Evolutionary conservation across 345 rosid species (phyloP).

Genomic region (Citrus australasica): DNA sequence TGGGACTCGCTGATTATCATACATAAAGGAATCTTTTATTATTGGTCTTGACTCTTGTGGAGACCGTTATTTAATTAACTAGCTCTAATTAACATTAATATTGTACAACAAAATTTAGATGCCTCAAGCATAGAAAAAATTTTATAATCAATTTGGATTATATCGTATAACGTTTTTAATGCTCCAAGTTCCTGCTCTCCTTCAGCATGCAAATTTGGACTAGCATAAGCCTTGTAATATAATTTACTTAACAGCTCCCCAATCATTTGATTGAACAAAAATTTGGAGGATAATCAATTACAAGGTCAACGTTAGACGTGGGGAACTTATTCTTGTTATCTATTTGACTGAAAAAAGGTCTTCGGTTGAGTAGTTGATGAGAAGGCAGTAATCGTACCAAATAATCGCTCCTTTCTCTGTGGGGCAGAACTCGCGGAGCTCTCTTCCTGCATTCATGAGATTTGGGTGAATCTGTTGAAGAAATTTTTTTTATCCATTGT

Average conservation of each 20-base stretch:
- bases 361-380: constrained; percentile 9
- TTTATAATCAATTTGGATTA: too few species aligned
- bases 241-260: not conserved
- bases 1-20: too few species aligned
- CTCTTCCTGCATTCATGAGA: not conserved
- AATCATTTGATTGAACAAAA: not conserved
- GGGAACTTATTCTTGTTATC: not conserved
- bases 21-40: too few species aligned
- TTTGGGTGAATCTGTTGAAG: not conserved
- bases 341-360: not conserved
- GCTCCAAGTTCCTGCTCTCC: not conserved
- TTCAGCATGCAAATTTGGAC: not conserved
- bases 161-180: not conserved
- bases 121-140: not conserved
- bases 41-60: too few species aligned
- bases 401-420: constrained; percentile 1
- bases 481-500: not conserved
- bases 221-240: not conserved
- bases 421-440: not conserved
- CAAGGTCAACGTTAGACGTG: not conserved
- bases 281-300: not conserved
- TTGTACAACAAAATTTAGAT: not conserved
- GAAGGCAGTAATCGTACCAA: constrained; percentile 12
- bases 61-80: too few species aligned
- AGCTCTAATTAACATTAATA: not conserved